A percentile compares a stretch with the other conserved stretches of the same genome.
Conservation (phyloP, 306 rosid species). For the Heteromeles arbutifolia region DNA sequence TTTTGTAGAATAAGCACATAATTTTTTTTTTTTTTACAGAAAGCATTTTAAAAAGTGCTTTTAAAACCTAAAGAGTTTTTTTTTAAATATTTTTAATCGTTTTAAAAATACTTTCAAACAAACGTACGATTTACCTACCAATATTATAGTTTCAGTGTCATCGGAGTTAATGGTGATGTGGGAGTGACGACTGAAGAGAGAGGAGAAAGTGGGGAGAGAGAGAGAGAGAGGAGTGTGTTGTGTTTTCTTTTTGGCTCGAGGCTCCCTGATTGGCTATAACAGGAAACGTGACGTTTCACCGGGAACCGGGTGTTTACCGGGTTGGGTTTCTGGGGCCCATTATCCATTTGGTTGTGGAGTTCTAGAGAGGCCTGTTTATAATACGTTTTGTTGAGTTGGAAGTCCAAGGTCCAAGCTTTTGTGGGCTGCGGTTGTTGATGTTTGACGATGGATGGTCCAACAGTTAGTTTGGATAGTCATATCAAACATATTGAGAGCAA, state of each 20-base stretch:
- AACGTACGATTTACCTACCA: background rate
- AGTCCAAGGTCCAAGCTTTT: background rate
- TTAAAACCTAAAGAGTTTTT: too few species aligned
- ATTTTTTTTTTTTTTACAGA: too few species aligned
- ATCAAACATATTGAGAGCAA: background rate
- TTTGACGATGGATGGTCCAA: background rate
- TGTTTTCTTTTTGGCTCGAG: background rate
- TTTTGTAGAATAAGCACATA: accelerated
- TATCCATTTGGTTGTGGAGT: background rate
- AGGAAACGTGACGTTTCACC: background rate
- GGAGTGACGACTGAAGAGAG: background rate
- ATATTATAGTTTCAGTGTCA: background rate
- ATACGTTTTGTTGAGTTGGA: background rate
- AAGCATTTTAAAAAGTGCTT: too few species aligned
- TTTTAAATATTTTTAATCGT: too few species aligned
- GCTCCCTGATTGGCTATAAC: background rate
- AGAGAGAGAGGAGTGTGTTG: background rate
- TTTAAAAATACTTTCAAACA: too few species aligned
- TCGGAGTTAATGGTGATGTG: background rate
- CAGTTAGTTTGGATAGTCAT: background rate
- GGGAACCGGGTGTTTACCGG: background rate
- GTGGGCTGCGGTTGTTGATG: background rate
- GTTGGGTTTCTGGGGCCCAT: background rate
- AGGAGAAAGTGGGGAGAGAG: background rate
- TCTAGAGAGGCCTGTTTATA: background rate